Percentiles rank a stretch among this genome's conserved stretches.
These are phyloP conservation scores for Clavispora asparagi DNA, from an alignment of 805 yeast genomes.

Conservation along the genomic window DNA sequence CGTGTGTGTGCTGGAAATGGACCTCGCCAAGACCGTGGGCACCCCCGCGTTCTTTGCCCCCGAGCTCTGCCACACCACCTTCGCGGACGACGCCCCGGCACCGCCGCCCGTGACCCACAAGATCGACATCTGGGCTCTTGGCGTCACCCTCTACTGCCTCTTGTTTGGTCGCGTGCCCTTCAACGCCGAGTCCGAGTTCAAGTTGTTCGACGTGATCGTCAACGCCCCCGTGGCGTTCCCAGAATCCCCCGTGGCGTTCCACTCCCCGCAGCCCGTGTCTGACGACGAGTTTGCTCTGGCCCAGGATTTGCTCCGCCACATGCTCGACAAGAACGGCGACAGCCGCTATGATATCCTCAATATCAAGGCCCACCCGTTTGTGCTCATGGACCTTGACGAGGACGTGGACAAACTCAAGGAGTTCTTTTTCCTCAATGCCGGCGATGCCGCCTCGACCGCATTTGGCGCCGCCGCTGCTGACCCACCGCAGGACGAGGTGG, in stretches of 20 bases:
- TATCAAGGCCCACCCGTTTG: conserved; percentile 74
- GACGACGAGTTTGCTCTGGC: conserved; percentile 43
- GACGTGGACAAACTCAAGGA: conserved; percentile 32
- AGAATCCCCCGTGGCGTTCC: conserved; percentile 22
- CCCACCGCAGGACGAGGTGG: conserved; percentile 63
- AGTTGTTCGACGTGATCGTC: conserved; percentile 76
- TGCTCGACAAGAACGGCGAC: conserved; percentile 67
- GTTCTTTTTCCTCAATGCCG: conserved; percentile 27
- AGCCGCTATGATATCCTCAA: conserved; percentile 64
- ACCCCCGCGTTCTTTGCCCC: conserved; percentile 92
- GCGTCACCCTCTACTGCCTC: conserved; percentile 84
- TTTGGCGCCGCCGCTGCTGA: conserved; percentile 33
- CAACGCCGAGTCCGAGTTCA: conserved; percentile 80
- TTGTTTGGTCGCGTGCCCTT: conserved; percentile 88
- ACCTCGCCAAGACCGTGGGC: conserved; percentile 93
- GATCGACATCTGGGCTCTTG: conserved; percentile 97
- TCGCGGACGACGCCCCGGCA: conserved; percentile 12
- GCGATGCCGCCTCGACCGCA: conserved; percentile 1
- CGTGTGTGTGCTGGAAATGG: conserved; percentile 50
- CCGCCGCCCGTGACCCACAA: conserved; percentile 62
- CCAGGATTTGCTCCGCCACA: conserved; percentile 52
- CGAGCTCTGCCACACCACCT: conserved; percentile 71
- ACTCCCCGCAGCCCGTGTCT: conserved; percentile 35
- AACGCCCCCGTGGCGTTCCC: conserved; percentile 60
- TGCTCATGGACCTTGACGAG: conserved; percentile 35